Conservation (phyloP, 2,329 filamentous ascomycete genomes). For the Fusarium lateritium region DNA sequence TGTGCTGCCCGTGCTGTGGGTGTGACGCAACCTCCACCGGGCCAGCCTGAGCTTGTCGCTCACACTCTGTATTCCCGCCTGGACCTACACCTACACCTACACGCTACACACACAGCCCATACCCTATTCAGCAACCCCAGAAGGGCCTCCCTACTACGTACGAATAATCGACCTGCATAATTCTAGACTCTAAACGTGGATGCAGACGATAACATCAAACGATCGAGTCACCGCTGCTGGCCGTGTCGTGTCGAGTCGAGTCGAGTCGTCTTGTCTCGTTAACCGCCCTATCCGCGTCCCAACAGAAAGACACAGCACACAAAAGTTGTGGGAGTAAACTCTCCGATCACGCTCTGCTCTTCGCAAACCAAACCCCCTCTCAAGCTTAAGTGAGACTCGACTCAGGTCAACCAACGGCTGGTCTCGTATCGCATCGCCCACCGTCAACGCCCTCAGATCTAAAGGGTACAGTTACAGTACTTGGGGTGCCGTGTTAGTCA, state of each 20-base stretch:
- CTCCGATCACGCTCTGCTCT: constrained; percentile 45
- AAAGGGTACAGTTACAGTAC: constrained; percentile 24
- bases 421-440: constrained; percentile 40
- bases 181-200: constrained; percentile 40
- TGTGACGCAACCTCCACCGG: constrained; percentile 45
- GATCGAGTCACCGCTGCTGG: constrained; percentile 41
- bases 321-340: constrained; percentile 3
- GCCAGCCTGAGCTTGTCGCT: constrained; percentile 16
- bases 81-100: constrained; percentile 22
- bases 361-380: background rate
- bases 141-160: constrained; percentile 22
- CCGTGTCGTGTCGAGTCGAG: background rate
- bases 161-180: constrained; percentile 46
- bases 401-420: constrained; percentile 45
- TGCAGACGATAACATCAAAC: constrained; percentile 43
- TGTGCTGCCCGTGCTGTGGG: constrained; percentile 7
- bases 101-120: constrained; percentile 22
- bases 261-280: constrained; percentile 10
- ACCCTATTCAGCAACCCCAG: constrained; percentile 30
- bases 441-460: constrained; percentile 37
- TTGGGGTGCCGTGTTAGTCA: constrained; percentile 48
- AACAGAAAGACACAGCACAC: background rate
- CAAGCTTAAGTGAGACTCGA: constrained; percentile 4
- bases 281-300: constrained; percentile 41
- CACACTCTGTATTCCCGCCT: constrained; percentile 23